These are phyloP conservation scores for Yamadazyma pseudoaaseri DNA, from an alignment of 1,139 yeast genomes.

Conservation along the genomic window DNA sequence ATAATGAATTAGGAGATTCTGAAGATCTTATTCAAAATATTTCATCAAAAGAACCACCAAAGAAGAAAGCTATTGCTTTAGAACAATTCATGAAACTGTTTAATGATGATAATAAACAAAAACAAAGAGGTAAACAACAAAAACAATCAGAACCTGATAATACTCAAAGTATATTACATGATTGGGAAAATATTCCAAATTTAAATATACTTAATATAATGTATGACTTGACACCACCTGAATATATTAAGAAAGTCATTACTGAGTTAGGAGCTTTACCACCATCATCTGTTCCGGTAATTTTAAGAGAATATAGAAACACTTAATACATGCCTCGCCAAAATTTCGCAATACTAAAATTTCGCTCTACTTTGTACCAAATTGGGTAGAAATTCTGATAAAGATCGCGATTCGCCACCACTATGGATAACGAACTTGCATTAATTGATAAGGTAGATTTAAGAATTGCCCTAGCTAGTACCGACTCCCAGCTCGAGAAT, in stretches of 20 bases:
- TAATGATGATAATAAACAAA: conserved; percentile 22
- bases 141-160: conserved; percentile 11
- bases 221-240: conserved; percentile 95
- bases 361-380: too few relatives aligned
- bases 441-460: conserved; percentile 79
- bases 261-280: conserved; percentile 97
- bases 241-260: conserved; percentile 87
- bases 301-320: conserved; percentile 84
- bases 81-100: conserved; percentile 59
- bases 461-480: conserved; percentile 73
- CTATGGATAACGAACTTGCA: conserved; percentile 54
- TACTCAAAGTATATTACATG: conserved; percentile 41
- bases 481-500: conserved; percentile 62
- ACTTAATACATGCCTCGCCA: conserved; percentile 22
- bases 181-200: conserved; percentile 63
- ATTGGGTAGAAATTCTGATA: too few relatives aligned
- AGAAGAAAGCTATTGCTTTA: conserved; percentile 62
- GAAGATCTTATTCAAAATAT: conserved; percentile 62
- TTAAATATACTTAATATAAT: conserved; percentile 79
- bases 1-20: conserved; percentile 87
- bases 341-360: too few relatives aligned
- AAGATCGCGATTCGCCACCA: conserved; percentile 10
- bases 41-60: conserved; percentile 50
- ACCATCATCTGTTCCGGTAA: conserved; percentile 96
- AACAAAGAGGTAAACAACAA: conserved; percentile 21